Conservation (phyloP, 306 rosid genomes). For the Acmispon strigosus region DNA sequence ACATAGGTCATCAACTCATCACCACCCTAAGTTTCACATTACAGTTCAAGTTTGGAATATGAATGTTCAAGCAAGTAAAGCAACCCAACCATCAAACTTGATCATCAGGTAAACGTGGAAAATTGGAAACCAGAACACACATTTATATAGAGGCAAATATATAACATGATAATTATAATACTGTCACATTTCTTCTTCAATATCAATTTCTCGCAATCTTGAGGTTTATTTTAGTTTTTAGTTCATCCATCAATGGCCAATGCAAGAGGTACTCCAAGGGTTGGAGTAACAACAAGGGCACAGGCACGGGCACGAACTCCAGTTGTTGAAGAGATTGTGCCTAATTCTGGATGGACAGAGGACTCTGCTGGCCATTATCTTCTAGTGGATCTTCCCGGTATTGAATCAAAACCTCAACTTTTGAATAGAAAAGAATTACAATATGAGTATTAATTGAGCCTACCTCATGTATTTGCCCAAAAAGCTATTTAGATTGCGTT, state of each 20-base stretch:
- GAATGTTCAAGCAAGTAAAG: conserved; percentile 43
- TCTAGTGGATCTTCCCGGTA: conserved; percentile 75
- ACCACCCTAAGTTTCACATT: conserved; percentile 18
- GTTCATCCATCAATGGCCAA: conserved; percentile 37
- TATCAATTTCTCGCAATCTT: conserved; percentile 8
- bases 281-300: conserved; percentile 14
- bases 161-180: conserved; percentile 13
- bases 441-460: conserved; percentile 7
- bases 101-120: conserved; percentile 14
- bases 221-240: neutral
- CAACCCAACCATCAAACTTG: conserved; percentile 6
- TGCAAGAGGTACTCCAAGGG: conserved; percentile 19
- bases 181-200: conserved; percentile 1
- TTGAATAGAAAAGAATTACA: neutral
- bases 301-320: neutral
- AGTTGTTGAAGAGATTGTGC: conserved; percentile 34
- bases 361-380: conserved; percentile 52
- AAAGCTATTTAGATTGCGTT: no score
- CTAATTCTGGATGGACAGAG: conserved; percentile 54
- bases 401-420: neutral
- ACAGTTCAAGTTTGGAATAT: conserved; percentile 54
- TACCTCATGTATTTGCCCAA: neutral
- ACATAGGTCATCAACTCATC: neutral
- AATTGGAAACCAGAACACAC: conserved; percentile 5
- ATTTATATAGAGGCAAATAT: conserved; percentile 12